Base-by-base conservation (phyloP, 345 rosid species). In the Tarenaya hassleriana region DNA sequence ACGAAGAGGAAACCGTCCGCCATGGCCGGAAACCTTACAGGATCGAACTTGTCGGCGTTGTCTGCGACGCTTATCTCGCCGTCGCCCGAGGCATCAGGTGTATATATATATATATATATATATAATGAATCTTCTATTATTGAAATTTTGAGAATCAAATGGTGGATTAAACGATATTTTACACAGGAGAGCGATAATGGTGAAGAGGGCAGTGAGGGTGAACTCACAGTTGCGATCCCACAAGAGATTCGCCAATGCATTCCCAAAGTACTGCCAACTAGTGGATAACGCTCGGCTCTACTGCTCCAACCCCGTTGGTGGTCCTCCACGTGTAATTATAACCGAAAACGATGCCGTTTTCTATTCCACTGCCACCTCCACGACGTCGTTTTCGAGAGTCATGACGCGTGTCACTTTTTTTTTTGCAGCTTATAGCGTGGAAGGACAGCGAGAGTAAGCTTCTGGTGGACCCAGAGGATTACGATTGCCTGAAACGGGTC, bases 31-130 rank as follows among this genome's bases (percentile, higher is more conserved):
- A 78, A 62, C 94, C 96, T 10, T 88, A 88, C 56, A 68, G 83
- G 61, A 81, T 92, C 48, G 94, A 83, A 63, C 47, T 88, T 44
- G 94, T 80, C 4, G 97, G 97, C 15, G 98, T 92, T 5, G 81
- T 85, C 46, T 92, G 95, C 42, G 98, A 92, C 44, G 86, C 95
- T 29, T 88, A 88, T 68, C 73, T 92, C 7, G 97, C 98, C 0
- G 95, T 81, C 8, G 76, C 77, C 31, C 67, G 98, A 63, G 98
- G 97, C 66, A 81, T 88, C 63, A 76, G 95, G 96, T 87, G 74
- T 8, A 24, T 14, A 4, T 8, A 42, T 8, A 15, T 4, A 0
- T 10, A 4, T 1, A 12, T 18, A 42, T 6, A 15, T n/a, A n/a
- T n/a, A n/a, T n/a, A n/a, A n/a, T n/a, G n/a, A n/a, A n/a, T n/a